Percentiles rank a stretch among this genome's conserved stretches.
Conservation (phyloP, 345 rosid species). For the Kandelia obovata region DNA sequence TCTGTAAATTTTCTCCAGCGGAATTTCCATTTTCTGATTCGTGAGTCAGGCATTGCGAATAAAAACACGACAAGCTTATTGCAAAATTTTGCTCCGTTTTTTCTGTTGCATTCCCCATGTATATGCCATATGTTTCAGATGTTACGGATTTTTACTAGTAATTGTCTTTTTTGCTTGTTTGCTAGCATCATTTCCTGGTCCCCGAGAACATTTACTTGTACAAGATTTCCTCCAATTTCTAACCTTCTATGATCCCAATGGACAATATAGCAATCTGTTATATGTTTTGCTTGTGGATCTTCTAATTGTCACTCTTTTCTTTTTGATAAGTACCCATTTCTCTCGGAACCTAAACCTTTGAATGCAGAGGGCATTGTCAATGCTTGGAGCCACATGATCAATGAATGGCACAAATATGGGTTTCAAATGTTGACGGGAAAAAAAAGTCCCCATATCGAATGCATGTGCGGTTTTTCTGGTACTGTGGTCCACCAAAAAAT, state of each 20-base stretch:
- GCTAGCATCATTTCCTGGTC: constrained; percentile 3
- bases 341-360: not conserved
- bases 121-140: not conserved
- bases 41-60: constrained; percentile 42
- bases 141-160: constrained; percentile 4
- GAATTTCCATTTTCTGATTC: constrained; percentile 23
- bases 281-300: not conserved
- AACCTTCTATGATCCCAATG: not conserved
- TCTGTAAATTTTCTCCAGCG: constrained; percentile 39
- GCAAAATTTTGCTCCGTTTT: constrained; percentile 8
- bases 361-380: constrained; percentile 10
- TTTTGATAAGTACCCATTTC: not conserved
- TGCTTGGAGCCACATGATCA: constrained; percentile 16
- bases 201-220: not conserved
- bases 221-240: constrained; percentile 8
- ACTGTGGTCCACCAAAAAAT: constrained; percentile 36
- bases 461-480: constrained; percentile 18
- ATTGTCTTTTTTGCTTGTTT: constrained; percentile 5
- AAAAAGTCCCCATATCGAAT: constrained; percentile 30
- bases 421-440: constrained; percentile 15
- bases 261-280: not conserved
- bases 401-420: constrained; percentile 22
- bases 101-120: not conserved
- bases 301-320: not conserved
- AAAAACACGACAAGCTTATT: constrained; percentile 16